Evolutionary conservation across 495 filamentous ascomycete species (phyloP).

Genomic region (Podospora pseudocomata): DNA sequence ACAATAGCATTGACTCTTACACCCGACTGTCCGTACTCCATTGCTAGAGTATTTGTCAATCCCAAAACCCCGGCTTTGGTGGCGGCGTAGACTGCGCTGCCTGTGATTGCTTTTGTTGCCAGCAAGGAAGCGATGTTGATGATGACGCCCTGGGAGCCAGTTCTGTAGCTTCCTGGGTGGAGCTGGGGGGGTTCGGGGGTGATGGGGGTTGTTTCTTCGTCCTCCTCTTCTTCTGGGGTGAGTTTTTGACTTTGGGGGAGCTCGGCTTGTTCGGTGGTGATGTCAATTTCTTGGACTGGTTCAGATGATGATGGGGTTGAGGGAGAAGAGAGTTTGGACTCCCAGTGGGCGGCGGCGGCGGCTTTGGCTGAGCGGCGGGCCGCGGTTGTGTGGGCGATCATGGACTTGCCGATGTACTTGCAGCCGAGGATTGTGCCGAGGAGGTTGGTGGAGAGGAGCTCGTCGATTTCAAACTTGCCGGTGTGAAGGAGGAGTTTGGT

Average conservation of each 20-base stretch:
- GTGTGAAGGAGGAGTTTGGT: constrained; percentile 53
- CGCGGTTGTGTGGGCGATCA: constrained; percentile 30
- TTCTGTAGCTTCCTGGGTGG: not conserved
- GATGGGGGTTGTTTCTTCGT: not conserved
- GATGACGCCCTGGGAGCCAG: constrained; percentile 47
- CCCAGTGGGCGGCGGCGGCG: not conserved
- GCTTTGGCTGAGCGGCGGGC: not conserved
- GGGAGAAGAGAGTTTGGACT: not conserved
- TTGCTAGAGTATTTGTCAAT: constrained; percentile 65
- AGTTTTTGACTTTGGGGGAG: not conserved
- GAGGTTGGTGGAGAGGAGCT: constrained; percentile 64
- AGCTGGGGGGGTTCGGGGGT: not conserved
- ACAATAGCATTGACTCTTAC: constrained; percentile 75
- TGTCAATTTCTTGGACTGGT: not conserved
- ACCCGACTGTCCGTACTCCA: constrained; percentile 54
- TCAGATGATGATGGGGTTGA: not conserved
- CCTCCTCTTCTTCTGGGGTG: not conserved
- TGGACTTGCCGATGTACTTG: constrained; percentile 49
- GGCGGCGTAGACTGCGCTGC: constrained; percentile 70
- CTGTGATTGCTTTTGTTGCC: constrained; percentile 57
- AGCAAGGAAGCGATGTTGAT: constrained; percentile 78
- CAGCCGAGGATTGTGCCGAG: constrained; percentile 66
- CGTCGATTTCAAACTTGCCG: constrained; percentile 37
- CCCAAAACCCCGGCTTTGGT: constrained; percentile 67
- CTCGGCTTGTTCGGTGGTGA: not conserved